Conservation (phyloP, 108 stramenopile species). For the Seminavis robusta region DNA sequence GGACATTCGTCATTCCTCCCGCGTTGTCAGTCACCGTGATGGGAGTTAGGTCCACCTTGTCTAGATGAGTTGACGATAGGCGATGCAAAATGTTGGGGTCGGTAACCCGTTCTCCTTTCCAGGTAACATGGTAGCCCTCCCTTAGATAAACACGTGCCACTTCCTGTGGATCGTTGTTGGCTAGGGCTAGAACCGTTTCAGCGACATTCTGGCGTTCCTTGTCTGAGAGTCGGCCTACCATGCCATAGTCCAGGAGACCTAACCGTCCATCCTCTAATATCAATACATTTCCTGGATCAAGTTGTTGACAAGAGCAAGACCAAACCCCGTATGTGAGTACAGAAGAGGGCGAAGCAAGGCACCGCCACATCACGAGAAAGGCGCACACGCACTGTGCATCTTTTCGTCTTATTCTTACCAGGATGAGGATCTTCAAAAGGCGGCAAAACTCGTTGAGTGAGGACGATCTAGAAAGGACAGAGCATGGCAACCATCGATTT, state of each 20-base stretch:
- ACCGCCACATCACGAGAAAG: too few relatives aligned
- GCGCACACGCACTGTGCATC: too few relatives aligned
- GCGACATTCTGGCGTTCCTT: slow-evolving; percentile 27
- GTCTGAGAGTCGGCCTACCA: slow-evolving; percentile 29
- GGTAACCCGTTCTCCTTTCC: slow-evolving; percentile 6
- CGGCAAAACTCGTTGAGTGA: too few relatives aligned
- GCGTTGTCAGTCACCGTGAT: slow-evolving; percentile 35
- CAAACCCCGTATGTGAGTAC: too few relatives aligned
- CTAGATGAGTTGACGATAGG: slow-evolving; percentile 34
- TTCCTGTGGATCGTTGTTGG: slow-evolving; percentile 15
- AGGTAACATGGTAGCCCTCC: slow-evolving; percentile 30
- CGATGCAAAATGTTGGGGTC: slow-evolving; percentile 25
- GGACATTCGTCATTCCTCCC: slow-evolving; percentile 17
- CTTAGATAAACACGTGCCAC: slow-evolving; percentile 34
- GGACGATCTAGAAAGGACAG: too few relatives aligned
- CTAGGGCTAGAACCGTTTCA: slow-evolving; percentile 28
- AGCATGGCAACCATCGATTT: too few relatives aligned
- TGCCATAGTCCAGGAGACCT: slow-evolving; percentile 66
- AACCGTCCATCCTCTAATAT: slow-evolving; percentile 44
- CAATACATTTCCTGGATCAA: slow-evolving; percentile 62
- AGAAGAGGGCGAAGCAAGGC: too few relatives aligned
- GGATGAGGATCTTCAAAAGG: too few relatives aligned
- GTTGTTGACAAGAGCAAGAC: too few relatives aligned
- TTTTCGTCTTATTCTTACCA: too few relatives aligned
- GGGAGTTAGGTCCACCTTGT: slow-evolving; percentile 33